Evolutionary conservation across 129 eudicot species (phyloP).

Genomic region (Flaveria ramosissima): DNA sequence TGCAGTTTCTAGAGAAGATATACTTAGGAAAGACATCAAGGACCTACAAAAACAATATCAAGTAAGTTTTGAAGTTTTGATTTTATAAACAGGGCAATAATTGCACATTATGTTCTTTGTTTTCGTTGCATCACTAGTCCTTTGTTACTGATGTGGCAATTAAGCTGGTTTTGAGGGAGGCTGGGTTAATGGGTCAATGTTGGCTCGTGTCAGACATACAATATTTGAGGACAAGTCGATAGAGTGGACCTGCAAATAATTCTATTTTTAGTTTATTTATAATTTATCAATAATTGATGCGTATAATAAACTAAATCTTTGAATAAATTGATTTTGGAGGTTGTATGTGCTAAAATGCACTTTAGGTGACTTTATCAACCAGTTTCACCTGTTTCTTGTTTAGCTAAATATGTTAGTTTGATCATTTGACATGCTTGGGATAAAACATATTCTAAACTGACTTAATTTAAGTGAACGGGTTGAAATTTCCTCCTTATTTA

Average conservation of each 20-base stretch:
- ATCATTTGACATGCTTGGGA: too few relatives aligned
- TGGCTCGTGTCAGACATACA: neutral
- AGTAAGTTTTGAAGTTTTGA: constrained; percentile 39
- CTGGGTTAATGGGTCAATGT: neutral
- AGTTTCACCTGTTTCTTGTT: too few relatives aligned
- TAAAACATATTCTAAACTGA: too few relatives aligned
- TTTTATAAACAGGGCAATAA: constrained; percentile 5
- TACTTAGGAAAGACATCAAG: constrained; percentile 72
- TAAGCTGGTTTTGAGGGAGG: neutral
- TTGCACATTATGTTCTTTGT: neutral
- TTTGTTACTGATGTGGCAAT: neutral
- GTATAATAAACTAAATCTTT: too few relatives aligned
- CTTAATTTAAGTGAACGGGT: too few relatives aligned
- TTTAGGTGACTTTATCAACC: too few relatives aligned
- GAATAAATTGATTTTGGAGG: too few relatives aligned
- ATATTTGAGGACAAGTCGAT: neutral
- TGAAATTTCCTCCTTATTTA: too few relatives aligned
- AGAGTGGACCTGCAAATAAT: neutral
- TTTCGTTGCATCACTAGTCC: neutral
- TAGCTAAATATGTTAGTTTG: too few relatives aligned
- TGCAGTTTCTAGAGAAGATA: constrained; percentile 81
- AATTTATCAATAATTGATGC: neutral
- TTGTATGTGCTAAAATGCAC: too few relatives aligned
- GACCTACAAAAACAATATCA: constrained; percentile 92
- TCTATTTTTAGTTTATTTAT: neutral